Base-by-base conservation (phyloP, 495 filamentous ascomycete species). In the Penicillium maclennaniae region DNA sequence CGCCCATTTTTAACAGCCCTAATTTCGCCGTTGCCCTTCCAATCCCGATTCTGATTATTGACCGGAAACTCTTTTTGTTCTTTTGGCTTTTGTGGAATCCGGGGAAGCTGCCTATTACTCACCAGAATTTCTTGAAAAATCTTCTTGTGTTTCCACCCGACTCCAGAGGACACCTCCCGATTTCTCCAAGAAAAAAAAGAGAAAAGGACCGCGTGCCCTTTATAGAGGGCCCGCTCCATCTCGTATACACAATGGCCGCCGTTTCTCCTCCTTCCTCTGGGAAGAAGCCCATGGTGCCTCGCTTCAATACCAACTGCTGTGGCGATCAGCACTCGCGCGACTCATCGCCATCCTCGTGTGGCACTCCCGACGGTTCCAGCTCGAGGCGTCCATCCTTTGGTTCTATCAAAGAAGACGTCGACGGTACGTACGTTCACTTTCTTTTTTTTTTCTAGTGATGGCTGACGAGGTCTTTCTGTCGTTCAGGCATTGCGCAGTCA, bases 401-500 rank as follows among this genome's bases (percentile, higher is more conserved):
- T 50, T 76, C 73, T 3, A 73, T 77, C 59, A 74, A 75, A 58
- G 74, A 77, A 64, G 74, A 77, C 57, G 59, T 68, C 25, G 68
- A 69, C 62, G 73, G 73, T 76, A 52, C 23, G 49, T 52, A 20
- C 26, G 16, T 17, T 26, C 3, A 16, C 16, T 12, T 17, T 6
- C 26, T 7, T 16, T 6, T 12, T 17, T 6, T 17, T 7, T 16
- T 6, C 12, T 17, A 17, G 4, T 39, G 10, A 28, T 1, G 8
- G 4, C 40, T 17, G 34, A 50, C 58, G 45, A 63, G 39, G 21
- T 56, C 38, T 54, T 54, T 15, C 3, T 25, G 41, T 17, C 37
- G n/a, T 42, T 16, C 59, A 80, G 78, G 76, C 54, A 78, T 89
- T 47, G 80, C 84, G 43, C 87, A 91, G 72, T 85, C 80, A 16